Evolutionary conservation across 1,284 basidiomycete genomes (phyloP).

Genomic region (Entoloma clypeatum): DNA sequence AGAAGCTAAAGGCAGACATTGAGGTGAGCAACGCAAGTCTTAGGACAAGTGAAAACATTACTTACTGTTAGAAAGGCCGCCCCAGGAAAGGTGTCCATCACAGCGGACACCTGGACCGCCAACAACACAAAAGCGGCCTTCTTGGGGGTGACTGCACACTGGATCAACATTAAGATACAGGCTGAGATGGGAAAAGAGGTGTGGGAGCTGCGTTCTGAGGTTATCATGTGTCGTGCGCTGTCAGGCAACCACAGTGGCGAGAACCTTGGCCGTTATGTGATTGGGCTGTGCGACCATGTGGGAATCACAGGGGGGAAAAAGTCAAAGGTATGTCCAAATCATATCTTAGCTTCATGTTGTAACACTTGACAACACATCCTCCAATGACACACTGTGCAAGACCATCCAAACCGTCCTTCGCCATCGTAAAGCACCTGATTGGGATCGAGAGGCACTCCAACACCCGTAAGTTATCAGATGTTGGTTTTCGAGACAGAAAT

Average conservation of each 20-base stretch:
- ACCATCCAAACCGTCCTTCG: constrained; percentile 5
- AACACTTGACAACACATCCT: constrained; percentile 14
- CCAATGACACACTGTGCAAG: constrained; percentile 7
- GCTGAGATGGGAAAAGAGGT: constrained; percentile 13
- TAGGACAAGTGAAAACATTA: background rate
- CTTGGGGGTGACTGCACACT: constrained; percentile 21
- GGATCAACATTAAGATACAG: constrained; percentile 16
- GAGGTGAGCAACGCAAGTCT: constrained; percentile 8
- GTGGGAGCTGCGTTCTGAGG: constrained; percentile 20
- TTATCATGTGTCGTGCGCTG: constrained; percentile 22
- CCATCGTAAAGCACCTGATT: background rate
- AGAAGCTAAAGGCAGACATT: constrained; percentile 13
- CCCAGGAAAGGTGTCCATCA: constrained; percentile 21
- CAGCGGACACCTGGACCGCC: constrained; percentile 21
- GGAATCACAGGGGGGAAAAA: constrained; percentile 22
- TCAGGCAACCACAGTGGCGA: constrained; percentile 23
- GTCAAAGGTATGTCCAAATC: constrained; percentile 23
- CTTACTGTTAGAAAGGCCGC: constrained; percentile 11
- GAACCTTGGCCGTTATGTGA: constrained; percentile 25
- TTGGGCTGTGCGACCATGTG: constrained; percentile 20
- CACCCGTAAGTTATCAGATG: constrained; percentile 5
- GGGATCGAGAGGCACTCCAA: constrained; percentile 10
- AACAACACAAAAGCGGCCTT: constrained; percentile 17
- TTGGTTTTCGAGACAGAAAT: background rate
- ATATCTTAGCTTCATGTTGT: constrained; percentile 7